Conservation (phyloP, 768 basidiomycete species). For the Mrakia gelida region DNA sequence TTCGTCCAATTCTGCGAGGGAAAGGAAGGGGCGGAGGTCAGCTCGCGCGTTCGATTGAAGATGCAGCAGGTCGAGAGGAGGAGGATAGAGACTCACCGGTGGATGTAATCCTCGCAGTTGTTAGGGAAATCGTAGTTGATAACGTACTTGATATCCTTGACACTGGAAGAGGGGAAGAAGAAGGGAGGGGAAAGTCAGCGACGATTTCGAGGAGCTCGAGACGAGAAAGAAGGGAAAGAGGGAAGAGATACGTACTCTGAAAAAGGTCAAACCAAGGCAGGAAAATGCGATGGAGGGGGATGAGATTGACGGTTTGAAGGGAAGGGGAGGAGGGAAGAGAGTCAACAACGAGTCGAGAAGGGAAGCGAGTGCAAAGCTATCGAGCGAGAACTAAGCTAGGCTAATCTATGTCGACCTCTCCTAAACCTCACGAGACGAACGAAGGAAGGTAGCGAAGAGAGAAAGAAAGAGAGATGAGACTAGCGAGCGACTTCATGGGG, state of each 20-base stretch:
- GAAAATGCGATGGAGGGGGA: constrained; percentile 21
- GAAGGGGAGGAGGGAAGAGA: background rate
- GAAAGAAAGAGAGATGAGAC: background rate
- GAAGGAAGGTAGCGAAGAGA: background rate
- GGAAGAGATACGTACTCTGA: constrained; percentile 29
- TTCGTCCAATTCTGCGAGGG: constrained; percentile 56
- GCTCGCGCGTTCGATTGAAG: background rate
- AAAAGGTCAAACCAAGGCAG: constrained; percentile 11
- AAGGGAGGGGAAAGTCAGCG: constrained; percentile 32
- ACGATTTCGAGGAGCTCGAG: background rate
- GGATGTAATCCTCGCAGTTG: constrained; percentile 96
- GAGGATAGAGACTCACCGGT: constrained; percentile 47
- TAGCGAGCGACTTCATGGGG: constrained; percentile 17
- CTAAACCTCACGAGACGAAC: constrained; percentile 10
- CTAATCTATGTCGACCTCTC: constrained; percentile 2
- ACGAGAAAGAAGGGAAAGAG: background rate
- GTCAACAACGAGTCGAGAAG: constrained; percentile 1
- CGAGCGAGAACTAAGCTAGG: background rate
- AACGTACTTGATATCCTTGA: constrained; percentile 98
- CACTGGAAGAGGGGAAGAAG: constrained; percentile 49
- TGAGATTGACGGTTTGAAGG: background rate
- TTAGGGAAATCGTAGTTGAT: constrained; percentile 92
- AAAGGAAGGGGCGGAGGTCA: background rate
- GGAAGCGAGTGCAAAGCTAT: background rate
- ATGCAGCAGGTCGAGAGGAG: background rate